Evolutionary conservation across 768 basidiomycete species (phyloP).

Genomic region (Phanerochaete carnosa): DNA sequence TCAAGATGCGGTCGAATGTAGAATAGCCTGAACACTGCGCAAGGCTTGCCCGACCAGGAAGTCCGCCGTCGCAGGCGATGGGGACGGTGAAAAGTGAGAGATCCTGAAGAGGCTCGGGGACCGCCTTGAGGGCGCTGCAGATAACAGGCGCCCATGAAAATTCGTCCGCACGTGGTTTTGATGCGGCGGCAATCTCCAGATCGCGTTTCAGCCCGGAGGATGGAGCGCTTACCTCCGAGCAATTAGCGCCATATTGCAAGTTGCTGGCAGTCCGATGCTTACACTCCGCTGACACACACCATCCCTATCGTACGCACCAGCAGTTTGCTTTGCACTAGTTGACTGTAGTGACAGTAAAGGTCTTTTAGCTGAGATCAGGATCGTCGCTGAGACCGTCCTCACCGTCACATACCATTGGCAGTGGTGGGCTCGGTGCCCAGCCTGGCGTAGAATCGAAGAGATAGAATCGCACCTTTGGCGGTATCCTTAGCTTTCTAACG

Average conservation of each 20-base stretch:
- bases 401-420: background rate
- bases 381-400: background rate
- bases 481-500: no score
- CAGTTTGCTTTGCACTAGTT: no score
- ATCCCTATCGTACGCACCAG: no score
- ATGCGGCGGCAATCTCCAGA: background rate
- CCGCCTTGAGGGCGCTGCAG: background rate
- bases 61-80: background rate
- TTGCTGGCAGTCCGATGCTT: background rate
- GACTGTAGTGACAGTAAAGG: no score
- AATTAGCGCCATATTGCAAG: background rate
- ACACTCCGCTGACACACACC: no score
- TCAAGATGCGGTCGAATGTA: background rate
- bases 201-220: background rate
- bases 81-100: background rate
- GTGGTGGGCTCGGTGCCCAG: no score
- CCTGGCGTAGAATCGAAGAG: no score
- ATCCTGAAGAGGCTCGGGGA: background rate
- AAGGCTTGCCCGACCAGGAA: background rate
- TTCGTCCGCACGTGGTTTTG: background rate
- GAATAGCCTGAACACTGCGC: background rate
- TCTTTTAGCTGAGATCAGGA: no score
- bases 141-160: background rate
- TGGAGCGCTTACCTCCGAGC: background rate
- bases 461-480: no score